Evolutionary conservation across 2,329 filamentous ascomycete genomes (phyloP).

Genomic region (Fusarium nurragi): DNA sequence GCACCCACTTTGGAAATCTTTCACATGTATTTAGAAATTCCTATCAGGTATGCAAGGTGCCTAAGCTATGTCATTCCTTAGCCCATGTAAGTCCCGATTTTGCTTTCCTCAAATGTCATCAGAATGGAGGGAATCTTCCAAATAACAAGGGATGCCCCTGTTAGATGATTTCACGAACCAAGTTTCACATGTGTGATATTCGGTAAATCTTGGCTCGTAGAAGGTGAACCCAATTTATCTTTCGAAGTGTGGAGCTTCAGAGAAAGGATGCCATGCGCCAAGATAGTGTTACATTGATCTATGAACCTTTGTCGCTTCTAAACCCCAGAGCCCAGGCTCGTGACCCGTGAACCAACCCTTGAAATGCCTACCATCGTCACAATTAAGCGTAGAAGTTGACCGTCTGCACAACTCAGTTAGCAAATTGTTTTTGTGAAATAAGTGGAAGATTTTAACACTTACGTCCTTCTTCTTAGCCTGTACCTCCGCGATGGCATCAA

Average conservation of each 20-base stretch:
- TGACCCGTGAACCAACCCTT: constrained; percentile 24
- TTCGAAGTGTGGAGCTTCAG: not conserved
- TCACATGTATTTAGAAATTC: no score
- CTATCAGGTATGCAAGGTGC: no score
- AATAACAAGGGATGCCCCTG: not conserved
- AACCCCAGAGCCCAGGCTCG: constrained; percentile 26
- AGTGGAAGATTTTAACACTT: constrained; percentile 48
- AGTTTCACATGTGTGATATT: not conserved
- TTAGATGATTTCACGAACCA: not conserved
- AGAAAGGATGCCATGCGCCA: constrained; percentile 10
- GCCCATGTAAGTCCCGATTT: not conserved
- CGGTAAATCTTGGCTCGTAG: not conserved
- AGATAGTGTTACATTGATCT: constrained; percentile 45
- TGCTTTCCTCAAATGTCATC: not conserved
- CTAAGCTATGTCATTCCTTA: not conserved
- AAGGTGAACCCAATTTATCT: not conserved
- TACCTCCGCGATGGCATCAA: constrained; percentile 97
- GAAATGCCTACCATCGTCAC: constrained; percentile 11
- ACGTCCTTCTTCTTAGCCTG: constrained; percentile 95
- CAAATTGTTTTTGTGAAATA: not conserved
- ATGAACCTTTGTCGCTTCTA: constrained; percentile 37
- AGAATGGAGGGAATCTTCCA: not conserved
- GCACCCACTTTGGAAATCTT: no score
- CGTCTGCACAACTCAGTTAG: constrained; percentile 53
- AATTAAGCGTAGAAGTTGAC: constrained; percentile 66